Conservation (phyloP, 371 early-diverging fungal species). For the Dichotomocladium elegans region DNA sequence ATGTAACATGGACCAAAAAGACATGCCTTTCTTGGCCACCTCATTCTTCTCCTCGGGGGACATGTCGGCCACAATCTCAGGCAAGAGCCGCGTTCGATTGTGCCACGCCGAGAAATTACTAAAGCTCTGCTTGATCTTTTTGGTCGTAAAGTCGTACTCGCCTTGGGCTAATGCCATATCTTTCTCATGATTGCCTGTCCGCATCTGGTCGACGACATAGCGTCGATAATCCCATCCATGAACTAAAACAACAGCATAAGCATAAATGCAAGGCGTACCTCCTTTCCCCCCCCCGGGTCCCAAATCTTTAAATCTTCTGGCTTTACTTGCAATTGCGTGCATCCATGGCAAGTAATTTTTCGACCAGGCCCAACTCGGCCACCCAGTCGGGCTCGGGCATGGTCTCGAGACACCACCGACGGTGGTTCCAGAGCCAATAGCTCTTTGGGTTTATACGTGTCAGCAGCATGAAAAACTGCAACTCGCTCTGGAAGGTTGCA, state of each 20-base stretch:
- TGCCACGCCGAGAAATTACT: slow-evolving; percentile 98
- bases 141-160: slow-evolving; percentile 84
- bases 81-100: slow-evolving; percentile 80
- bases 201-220: slow-evolving; percentile 60
- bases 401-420: slow-evolving; percentile 79
- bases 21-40: slow-evolving; percentile 31
- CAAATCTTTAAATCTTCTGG: no score
- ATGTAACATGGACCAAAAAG: neutral
- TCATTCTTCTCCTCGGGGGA: slow-evolving; percentile 34
- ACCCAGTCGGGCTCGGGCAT: slow-evolving; percentile 78
- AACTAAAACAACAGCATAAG: slow-evolving; percentile 60
- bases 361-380: slow-evolving; percentile 73
- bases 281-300: no score
- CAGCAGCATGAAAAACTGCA: slow-evolving; percentile 61
- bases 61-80: slow-evolving; percentile 49
- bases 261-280: no score
- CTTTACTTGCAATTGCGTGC: slow-evolving; percentile 82
- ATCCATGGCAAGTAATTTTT: slow-evolving; percentile 79
- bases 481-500: slow-evolving; percentile 47
- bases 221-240: slow-evolving; percentile 97
- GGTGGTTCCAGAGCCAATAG: slow-evolving; percentile 95
- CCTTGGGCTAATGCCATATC: slow-evolving; percentile 19
- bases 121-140: slow-evolving; percentile 85
- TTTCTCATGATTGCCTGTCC: slow-evolving; percentile 17
- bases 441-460: slow-evolving; percentile 78